These are phyloP conservation scores for Pseudognaphalium luteoalbum DNA, from an alignment of 129 eudicot genomes.

Conservation along the genomic window DNA sequence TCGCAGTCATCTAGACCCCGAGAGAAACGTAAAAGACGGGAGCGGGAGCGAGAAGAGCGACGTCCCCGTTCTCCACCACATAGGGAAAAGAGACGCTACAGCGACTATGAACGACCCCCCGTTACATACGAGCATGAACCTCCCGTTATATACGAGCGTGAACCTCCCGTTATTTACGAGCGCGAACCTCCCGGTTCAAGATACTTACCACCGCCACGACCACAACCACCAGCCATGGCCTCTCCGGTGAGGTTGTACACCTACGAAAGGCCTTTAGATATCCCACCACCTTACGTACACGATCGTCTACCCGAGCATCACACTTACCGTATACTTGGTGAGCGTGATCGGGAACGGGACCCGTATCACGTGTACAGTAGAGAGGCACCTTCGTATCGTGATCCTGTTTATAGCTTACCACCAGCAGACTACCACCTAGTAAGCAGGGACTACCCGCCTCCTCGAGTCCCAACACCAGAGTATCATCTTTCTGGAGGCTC, in stretches of 20 bases:
- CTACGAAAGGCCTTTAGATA: slow-evolving; percentile 51
- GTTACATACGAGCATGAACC: slow-evolving; percentile 32
- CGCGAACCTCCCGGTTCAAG: slow-evolving; percentile 40
- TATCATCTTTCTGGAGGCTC: slow-evolving; percentile 34
- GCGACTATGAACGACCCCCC: slow-evolving; percentile 31
- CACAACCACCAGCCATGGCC: slow-evolving; percentile 23
- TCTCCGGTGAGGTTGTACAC: slow-evolving; percentile 39
- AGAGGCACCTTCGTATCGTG: slow-evolving; percentile 49
- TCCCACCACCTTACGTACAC: slow-evolving; percentile 35
- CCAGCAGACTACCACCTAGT: slow-evolving; percentile 39
- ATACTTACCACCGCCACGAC: slow-evolving; percentile 29
- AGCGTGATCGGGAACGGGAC: slow-evolving; percentile 25
- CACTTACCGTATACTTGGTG: slow-evolving; percentile 27
- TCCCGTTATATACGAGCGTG: slow-evolving; percentile 34
- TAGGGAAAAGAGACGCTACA: slow-evolving; percentile 31
- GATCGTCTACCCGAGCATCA: slow-evolving; percentile 34
- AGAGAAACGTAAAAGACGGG: slow-evolving; percentile 33
- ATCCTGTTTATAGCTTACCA: slow-evolving; percentile 43
- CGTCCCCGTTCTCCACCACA: slow-evolving; percentile 30
- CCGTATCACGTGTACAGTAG: slow-evolving; percentile 35
- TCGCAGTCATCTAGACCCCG: slow-evolving; percentile 17
- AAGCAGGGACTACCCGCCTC: slow-evolving; percentile 37
- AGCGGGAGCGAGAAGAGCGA: slow-evolving; percentile 34
- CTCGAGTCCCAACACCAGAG: slow-evolving; percentile 25
- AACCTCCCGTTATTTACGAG: slow-evolving; percentile 36